Evolutionary conservation across 192 early-diverging fungal genomes (phyloP), one percentile per base, ranked within the genome.

Genomic region (Backusella parvicylindrica): DNA sequence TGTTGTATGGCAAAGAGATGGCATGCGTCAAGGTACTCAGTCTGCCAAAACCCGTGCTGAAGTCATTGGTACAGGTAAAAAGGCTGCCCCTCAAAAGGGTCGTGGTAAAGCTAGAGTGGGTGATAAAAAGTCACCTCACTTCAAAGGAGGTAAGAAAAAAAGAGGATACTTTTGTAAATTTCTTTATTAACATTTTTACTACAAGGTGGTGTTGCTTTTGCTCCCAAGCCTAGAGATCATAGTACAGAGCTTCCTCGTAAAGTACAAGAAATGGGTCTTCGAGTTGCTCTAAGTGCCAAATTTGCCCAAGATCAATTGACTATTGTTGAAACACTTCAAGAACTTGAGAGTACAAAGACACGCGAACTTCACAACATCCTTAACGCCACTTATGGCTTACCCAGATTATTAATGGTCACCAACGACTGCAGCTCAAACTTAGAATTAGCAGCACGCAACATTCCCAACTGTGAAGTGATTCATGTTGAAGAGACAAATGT

Each of bases 31-130:
- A 79, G 96, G 95, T 47, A 99, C 97, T 9, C 91, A 93, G 64
- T 90, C 86, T 63, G 89, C 94, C 35, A 95, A 95, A 76, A 85
- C 86, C 18, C 86, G 92, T 70, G 87, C 91, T 47, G 93, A 96
- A 75, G 96, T 98, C 35, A 86, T 93, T 28, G 96, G 96, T 37
- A 90, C 93, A 1, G 89, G 91, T 43, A 79, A 88, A 50, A 98
- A 98, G 82, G 83, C 87, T 13, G 90, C 91, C 63, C 94, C 92
- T 36, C 97, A 98, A 80, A 98, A 98, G 82, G 97, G 97, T 16
- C 87, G 95, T 33, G 97, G 97, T 79, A 89, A 86, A 78, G 96
- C 97, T n/a, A 87, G 97, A 73, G 90, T 94, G 23, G 95, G 96
- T 30, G 91, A 91, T 2, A 65, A 91, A 32, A 86, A 95, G 28